Base-by-base conservation (phyloP, 306 rosid genomes). In the Canavalia ensiformis region DNA sequence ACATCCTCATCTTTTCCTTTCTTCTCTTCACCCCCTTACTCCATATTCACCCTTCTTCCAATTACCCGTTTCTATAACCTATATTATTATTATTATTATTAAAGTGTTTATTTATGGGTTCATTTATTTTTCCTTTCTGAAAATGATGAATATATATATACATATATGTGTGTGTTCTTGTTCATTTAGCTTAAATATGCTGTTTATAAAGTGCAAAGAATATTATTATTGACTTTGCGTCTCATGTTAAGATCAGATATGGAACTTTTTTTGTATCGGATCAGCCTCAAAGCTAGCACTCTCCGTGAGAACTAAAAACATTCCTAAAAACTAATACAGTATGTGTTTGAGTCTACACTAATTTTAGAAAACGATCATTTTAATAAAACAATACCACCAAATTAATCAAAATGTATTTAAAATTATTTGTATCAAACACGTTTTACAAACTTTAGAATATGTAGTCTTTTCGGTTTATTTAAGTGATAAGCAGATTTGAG, bases 151-250 rank as follows among this genome's bases (percentile, higher is more conserved):
- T 65, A 65, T 18, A 18, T 18, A 18, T 18, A 18, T 18, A n/a
- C n/a, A n/a, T n/a, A 18, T 18, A 0, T 18, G 25, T 18, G 25
- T 18, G 25, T 65, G 13, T 65, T 65, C 12, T 39, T 0, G 51
- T 18, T 41, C n/a, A 39, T 64, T 64, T 63, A 4, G 47, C 47
- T 63, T 63, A 12, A 62, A 34, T 62, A 34, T 60, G 67, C 67
- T 60, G 6, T 12, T 62, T 62, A 34, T 13, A 63, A 63, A 37
- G 30, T 63, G 9, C 44, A 34, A 12, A 35, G 9, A 34, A 62
- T 62, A 62, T 62, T 13, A 34, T 33, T 62, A 62, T 62, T 13
- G 45, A 34, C 68, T 60, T 60, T 60, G 33, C 6, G 42, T 60
- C 44, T 60, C 45, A 9, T 47, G n/a, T 13, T 47, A 47, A 35